phyloP scores from a whole-genome alignment of 805 yeast species.

The Jamesozyma hellenica region DNA sequence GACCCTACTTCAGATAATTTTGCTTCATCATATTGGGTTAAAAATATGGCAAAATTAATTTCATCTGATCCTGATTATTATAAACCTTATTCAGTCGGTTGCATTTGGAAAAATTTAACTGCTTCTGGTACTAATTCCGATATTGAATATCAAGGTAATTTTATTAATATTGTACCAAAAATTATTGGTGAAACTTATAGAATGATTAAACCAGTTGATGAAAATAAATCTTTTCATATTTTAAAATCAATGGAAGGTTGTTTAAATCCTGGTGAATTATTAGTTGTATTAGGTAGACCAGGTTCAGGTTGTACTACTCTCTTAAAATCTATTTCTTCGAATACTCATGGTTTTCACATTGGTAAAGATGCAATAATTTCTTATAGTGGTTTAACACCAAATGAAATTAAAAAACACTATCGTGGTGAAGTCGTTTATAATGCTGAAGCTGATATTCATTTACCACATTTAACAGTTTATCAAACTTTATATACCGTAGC shows the following conservation, averaged over 20 bases:
- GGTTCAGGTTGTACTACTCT: constrained; percentile 65
- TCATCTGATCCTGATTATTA: constrained; percentile 51
- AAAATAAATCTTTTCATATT: constrained; percentile 32
- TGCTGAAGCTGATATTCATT: constrained; percentile 43
- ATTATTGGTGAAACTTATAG: constrained; percentile 10
- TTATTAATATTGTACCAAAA: constrained; percentile 35
- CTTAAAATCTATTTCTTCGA: constrained; percentile 44
- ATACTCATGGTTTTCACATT: constrained; percentile 46
- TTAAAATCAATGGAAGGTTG: constrained; percentile 48
- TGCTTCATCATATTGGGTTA: constrained; percentile 52
- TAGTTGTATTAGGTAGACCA: constrained; percentile 71
- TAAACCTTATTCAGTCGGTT: constrained; percentile 46
- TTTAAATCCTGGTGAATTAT: constrained; percentile 53
- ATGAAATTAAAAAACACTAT: constrained; percentile 37
- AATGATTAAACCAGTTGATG: constrained; percentile 10
- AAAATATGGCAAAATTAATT: constrained; percentile 42
- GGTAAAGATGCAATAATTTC: constrained; percentile 37
- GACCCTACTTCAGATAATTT: constrained; percentile 53
- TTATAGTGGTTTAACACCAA: constrained; percentile 39
- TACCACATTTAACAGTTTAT: constrained; percentile 40
- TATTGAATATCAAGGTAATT: constrained; percentile 58
- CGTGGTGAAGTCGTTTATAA: constrained; percentile 57
- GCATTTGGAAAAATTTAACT: constrained; percentile 47
- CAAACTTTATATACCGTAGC: constrained; percentile 50
- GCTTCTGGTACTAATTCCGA: constrained; percentile 53